A percentile compares a stretch with the other conserved stretches of the same genome.
These are phyloP conservation scores for Monoraphidium neglectum DNA, from an alignment of 139 green algal genomes.

Conservation along the genomic window DNA sequence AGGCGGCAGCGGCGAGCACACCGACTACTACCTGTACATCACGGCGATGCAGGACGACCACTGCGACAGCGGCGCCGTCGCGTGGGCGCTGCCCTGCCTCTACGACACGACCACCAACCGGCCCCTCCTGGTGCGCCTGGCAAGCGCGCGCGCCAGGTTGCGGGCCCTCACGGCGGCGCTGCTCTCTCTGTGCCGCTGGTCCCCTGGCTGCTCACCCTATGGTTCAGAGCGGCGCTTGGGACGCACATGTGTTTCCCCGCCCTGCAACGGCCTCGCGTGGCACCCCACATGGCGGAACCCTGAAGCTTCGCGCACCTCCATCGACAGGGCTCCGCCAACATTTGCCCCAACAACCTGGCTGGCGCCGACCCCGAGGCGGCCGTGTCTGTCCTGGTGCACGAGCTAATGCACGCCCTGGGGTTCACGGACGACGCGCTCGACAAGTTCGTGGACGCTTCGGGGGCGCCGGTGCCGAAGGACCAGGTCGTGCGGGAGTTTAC, in stretches of 20 bases:
- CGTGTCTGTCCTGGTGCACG: conserved; percentile 42
- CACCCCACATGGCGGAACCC: no score
- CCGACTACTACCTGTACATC: conserved; percentile 56
- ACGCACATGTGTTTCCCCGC: no score
- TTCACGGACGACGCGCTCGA: conserved; percentile 52
- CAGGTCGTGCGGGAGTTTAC: conserved; percentile 30
- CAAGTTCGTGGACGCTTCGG: conserved; percentile 34
- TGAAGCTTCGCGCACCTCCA: no score
- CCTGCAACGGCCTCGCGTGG: no score
- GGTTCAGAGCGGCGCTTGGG: no score
- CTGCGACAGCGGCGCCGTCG: conserved; percentile 39
- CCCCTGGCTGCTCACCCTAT: no score
- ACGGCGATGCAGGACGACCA: conserved; percentile 42
- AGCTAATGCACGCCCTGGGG: conserved; percentile 52
- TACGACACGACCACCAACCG: conserved; percentile 44
- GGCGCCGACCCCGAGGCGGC: conserved; percentile 20
- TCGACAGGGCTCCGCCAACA: conserved; percentile 40
- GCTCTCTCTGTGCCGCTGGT: no score
- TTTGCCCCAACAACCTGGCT: conserved; percentile 38
- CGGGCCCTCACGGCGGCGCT: no score
- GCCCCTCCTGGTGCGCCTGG: conserved; percentile 40
- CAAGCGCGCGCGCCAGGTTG: no score
- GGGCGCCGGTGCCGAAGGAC: conserved; percentile 27
- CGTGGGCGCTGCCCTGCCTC: conserved; percentile 47
- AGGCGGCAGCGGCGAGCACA: conserved; percentile 29